Conservation (phyloP, 208 protist genomes). For the Leptomonas seymouri region DNA sequence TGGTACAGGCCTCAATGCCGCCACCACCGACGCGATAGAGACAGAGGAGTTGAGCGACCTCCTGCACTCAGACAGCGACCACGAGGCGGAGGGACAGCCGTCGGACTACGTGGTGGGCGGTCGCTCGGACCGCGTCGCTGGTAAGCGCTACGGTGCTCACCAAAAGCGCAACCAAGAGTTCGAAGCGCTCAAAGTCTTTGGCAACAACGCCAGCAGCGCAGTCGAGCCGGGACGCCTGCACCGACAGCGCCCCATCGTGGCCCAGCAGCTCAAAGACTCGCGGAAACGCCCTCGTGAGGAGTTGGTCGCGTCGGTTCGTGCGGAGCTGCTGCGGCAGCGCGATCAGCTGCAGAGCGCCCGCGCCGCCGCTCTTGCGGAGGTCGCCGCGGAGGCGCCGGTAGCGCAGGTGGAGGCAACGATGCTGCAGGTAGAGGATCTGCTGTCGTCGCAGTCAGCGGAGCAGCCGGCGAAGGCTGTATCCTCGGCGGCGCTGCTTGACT, state of each 20-base stretch:
- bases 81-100: conserved; percentile 7
- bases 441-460: not conserved
- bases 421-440: conserved; percentile 31
- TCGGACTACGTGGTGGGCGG: conserved; percentile 12
- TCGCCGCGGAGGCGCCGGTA: not conserved
- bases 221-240: not conserved
- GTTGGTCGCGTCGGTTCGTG: conserved; percentile 31
- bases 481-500: conserved; percentile 2
- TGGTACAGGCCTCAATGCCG: not conserved
- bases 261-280: not conserved
- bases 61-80: conserved; percentile 26
- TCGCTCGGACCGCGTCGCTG: conserved; percentile 10
- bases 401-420: conserved; percentile 16
- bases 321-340: conserved; percentile 33
- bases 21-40: not conserved
- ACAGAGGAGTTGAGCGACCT: conserved; percentile 13
- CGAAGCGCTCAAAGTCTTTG: conserved; percentile 32
- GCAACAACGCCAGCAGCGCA: conserved; percentile 4
- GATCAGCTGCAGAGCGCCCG: conserved; percentile 11
- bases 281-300: conserved; percentile 18
- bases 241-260: conserved; percentile 14
- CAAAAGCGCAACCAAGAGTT: conserved; percentile 31
- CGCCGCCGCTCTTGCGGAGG: too few relatives aligned
- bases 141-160: conserved; percentile 17
- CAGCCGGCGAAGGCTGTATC: not conserved